phyloP scores from a whole-genome alignment of 1,139 yeast genomes.

The Yamadazyma spencermartinsiae region DNA sequence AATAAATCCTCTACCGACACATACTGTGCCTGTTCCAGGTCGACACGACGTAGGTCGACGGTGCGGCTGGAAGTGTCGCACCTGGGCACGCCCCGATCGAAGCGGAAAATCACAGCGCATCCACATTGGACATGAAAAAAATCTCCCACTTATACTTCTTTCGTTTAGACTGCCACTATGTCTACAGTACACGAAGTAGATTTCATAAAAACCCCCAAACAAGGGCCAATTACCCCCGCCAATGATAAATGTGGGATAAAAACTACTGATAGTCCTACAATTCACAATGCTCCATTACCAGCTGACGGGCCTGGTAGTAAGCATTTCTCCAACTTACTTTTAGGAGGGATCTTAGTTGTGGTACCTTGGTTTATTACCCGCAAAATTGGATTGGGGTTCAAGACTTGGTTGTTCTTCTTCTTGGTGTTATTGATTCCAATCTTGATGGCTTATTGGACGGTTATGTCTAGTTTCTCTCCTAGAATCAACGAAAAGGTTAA shows the following conservation, averaged over 20 bases:
- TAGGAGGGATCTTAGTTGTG: slow-evolving; percentile 52
- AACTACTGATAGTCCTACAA: slow-evolving; percentile 69
- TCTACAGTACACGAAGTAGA: slow-evolving; percentile 32
- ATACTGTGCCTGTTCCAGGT: no score
- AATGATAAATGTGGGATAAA: slow-evolving; percentile 55
- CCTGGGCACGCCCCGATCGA: no score
- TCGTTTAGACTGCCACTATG: neutral
- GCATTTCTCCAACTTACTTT: slow-evolving; percentile 66
- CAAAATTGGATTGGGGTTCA: slow-evolving; percentile 73
- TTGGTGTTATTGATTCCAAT: slow-evolving; percentile 64
- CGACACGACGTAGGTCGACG: no score
- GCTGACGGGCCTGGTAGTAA: slow-evolving; percentile 91
- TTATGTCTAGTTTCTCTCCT: slow-evolving; percentile 76
- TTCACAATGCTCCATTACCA: slow-evolving; percentile 82
- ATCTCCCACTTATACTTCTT: neutral
- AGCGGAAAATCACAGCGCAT: no score
- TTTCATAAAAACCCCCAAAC: slow-evolving; percentile 62
- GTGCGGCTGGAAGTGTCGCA: no score
- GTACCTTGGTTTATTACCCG: slow-evolving; percentile 66
- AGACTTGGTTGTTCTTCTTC: slow-evolving; percentile 59
- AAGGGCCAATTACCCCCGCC: slow-evolving; percentile 50
- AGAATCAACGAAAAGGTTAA: slow-evolving; percentile 76
- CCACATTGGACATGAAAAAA: neutral
- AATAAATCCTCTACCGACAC: no score
- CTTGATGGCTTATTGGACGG: slow-evolving; percentile 79